Evolutionary conservation across 805 yeast genomes (phyloP).

Genomic region (Diddensiella santjacobensis): DNA sequence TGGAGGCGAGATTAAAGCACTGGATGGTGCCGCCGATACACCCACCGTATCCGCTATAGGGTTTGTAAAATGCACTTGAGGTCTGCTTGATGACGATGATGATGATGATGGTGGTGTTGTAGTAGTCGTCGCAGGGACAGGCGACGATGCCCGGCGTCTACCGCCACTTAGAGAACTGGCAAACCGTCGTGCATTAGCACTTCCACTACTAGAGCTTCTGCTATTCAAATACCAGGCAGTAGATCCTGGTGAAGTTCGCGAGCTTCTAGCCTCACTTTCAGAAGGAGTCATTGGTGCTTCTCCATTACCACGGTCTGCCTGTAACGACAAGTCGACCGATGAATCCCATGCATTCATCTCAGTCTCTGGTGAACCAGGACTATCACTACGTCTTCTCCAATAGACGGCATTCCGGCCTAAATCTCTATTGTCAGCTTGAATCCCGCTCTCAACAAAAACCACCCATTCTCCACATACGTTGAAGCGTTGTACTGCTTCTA

Average conservation of each 20-base stretch:
- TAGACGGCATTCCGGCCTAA: constrained; percentile 2
- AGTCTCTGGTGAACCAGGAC: neutral
- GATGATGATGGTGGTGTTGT: constrained; percentile 7
- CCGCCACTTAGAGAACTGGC: neutral
- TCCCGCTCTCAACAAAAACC: neutral
- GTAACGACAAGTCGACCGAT: neutral
- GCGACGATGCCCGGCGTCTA: neutral
- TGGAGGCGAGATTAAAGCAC: neutral
- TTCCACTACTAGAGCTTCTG: neutral
- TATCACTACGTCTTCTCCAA: neutral
- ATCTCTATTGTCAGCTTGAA: too few species aligned
- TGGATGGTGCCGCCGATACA: neutral
- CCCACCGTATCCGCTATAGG: constrained; percentile 16
- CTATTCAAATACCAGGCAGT: neutral
- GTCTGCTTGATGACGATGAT: constrained; percentile 5
- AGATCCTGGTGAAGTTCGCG: constrained; percentile 3
- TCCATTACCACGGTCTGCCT: neutral
- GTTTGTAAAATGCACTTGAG: constrained; percentile 22
- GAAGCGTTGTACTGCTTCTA: constrained; percentile 1
- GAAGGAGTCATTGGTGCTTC: neutral
- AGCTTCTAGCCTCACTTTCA: constrained; percentile 2
- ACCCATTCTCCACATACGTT: neutral
- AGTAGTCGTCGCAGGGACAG: too few species aligned
- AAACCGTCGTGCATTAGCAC: neutral
- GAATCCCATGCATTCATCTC: constrained; percentile 4